Percentiles rank a stretch among this genome's conserved stretches.
phyloP scores from a whole-genome alignment of 2,329 filamentous ascomycete genomes.

The Orbilia oligospora region DNA sequence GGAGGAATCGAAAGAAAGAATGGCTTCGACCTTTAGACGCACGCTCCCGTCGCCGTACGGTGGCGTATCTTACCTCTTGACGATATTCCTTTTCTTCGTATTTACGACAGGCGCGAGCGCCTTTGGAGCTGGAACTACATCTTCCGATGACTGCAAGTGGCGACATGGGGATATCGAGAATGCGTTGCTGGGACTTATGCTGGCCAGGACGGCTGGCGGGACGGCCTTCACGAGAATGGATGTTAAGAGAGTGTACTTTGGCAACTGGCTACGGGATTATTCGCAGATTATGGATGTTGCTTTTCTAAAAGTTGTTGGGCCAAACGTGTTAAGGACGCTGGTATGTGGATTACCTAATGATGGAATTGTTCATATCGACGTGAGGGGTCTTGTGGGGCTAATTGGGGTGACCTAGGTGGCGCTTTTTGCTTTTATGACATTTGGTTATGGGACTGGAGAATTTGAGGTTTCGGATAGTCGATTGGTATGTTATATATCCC shows the following conservation, averaged over 20 bases:
- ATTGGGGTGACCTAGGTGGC: slow-evolving; percentile 71
- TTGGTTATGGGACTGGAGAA: slow-evolving; percentile 85
- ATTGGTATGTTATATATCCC: slow-evolving; percentile 77
- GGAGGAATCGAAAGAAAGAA: slow-evolving; percentile 24
- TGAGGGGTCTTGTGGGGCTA: slow-evolving; percentile 19
- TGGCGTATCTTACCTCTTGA: slow-evolving; percentile 47
- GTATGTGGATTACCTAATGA: slow-evolving; percentile 38
- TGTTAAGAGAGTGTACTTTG: slow-evolving; percentile 61
- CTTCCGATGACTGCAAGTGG: slow-evolving; percentile 59
- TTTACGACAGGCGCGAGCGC: slow-evolving; percentile 56
- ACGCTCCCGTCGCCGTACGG: slow-evolving; percentile 41
- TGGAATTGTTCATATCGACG: neutral
- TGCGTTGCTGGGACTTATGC: slow-evolving; percentile 55
- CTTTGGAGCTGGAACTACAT: slow-evolving; percentile 57
- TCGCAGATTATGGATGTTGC: slow-evolving; percentile 94
- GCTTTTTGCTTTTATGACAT: slow-evolving; percentile 90
- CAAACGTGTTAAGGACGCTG: slow-evolving; percentile 89
- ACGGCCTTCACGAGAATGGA: slow-evolving; percentile 58
- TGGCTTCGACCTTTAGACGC: slow-evolving; percentile 39
- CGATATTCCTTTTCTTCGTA: slow-evolving; percentile 48
- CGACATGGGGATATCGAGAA: slow-evolving; percentile 60
- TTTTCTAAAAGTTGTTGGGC: slow-evolving; percentile 89
- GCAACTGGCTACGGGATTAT: slow-evolving; percentile 79
- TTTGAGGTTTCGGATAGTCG: slow-evolving; percentile 86
- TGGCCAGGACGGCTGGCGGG: slow-evolving; percentile 56